Conservation (phyloP, 306 rosid species). For the Hippophae rhamnoides region DNA sequence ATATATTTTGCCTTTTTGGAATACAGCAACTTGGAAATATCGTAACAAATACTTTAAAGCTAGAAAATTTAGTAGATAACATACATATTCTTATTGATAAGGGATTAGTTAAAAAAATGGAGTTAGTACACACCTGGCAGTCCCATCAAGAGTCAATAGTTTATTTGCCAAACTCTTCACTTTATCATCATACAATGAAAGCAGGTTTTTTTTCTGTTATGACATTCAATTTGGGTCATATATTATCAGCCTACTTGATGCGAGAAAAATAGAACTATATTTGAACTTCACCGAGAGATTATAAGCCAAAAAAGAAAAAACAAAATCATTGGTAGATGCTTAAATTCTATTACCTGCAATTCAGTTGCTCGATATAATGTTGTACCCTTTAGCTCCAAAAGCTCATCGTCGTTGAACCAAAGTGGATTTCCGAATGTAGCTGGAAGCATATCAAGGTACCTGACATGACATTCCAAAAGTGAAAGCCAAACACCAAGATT, state of each 20-base stretch:
- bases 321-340: not conserved
- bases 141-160: slow-evolving; percentile 55
- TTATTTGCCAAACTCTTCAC: slow-evolving; percentile 63
- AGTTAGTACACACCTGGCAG: slow-evolving; percentile 44
- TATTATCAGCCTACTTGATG: not conserved
- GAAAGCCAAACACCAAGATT: slow-evolving; percentile 16
- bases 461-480: slow-evolving; percentile 29
- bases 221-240: slow-evolving; percentile 26
- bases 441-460: slow-evolving; percentile 96
- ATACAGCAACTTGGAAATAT: too few species aligned
- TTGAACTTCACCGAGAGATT: not conserved
- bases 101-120: not conserved
- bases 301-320: not conserved
- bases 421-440: slow-evolving; percentile 69
- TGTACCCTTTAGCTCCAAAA: slow-evolving; percentile 80
- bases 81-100: too few species aligned
- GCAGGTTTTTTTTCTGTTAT: slow-evolving; percentile 73
- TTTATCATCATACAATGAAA: slow-evolving; percentile 54
- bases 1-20: too few species aligned
- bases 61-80: too few species aligned
- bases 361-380: slow-evolving; percentile 70
- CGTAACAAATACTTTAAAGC: too few species aligned
- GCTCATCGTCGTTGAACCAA: slow-evolving; percentile 75
- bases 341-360: slow-evolving; percentile 47
- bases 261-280: not conserved